phyloP scores from a whole-genome alignment of 2,329 filamentous ascomycete species.

The Epichloe typhina region DNA sequence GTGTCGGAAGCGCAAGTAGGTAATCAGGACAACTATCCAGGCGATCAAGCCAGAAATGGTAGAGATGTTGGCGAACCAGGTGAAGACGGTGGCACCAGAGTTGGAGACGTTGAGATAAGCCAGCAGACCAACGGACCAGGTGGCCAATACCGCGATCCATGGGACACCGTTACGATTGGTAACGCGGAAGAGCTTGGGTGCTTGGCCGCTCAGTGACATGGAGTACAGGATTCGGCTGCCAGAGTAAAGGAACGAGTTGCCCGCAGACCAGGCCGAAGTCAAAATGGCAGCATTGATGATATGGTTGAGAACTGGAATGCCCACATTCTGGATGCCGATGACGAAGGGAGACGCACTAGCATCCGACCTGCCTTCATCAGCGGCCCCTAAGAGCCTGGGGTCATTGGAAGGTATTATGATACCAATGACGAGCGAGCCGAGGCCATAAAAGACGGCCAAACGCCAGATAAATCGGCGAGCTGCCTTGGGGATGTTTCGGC shows the following conservation, averaged over 20 bases:
- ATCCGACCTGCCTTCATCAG: constrained; percentile 25
- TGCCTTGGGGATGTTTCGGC: constrained; percentile 53
- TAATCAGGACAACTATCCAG: constrained; percentile 45
- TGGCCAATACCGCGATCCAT: constrained; percentile 37
- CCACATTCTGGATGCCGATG: constrained; percentile 52
- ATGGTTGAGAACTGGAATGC: constrained; percentile 49
- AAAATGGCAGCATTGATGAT: constrained; percentile 57
- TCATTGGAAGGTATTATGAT: constrained; percentile 54
- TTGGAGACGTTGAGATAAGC: constrained; percentile 57
- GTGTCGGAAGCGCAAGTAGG: constrained; percentile 45
- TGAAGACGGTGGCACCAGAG: constrained; percentile 50
- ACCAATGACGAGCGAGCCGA: constrained; percentile 48
- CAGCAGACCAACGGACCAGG: constrained; percentile 48
- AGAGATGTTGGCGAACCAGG: constrained; percentile 59
- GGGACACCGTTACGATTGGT: constrained; percentile 52
- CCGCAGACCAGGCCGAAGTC: constrained; percentile 51
- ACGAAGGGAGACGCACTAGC: constrained; percentile 49
- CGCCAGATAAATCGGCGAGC: constrained; percentile 48
- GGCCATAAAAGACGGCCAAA: constrained; percentile 49
- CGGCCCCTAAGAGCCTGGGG: constrained; percentile 38
- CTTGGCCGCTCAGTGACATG: constrained; percentile 53
- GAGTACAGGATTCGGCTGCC: constrained; percentile 58
- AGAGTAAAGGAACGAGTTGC: constrained; percentile 50
- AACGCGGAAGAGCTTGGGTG: constrained; percentile 44
- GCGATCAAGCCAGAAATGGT: constrained; percentile 48